These are phyloP conservation scores for Thalassiosira pacifica DNA, from an alignment of 352 stramenopile genomes.

Conservation along the genomic window DNA sequence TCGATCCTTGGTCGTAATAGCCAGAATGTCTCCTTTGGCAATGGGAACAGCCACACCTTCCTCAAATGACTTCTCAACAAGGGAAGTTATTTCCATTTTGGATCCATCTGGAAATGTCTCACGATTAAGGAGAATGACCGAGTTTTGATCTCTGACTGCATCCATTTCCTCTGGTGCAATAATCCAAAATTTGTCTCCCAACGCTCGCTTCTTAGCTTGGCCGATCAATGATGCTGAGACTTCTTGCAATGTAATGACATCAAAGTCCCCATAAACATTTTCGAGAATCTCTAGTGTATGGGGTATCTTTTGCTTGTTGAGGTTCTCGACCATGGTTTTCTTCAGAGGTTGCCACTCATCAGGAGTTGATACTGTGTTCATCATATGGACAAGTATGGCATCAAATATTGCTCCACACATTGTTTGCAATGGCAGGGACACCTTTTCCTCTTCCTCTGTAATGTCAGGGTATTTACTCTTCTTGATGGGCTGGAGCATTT, in stretches of 20 bases:
- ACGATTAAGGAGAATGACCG: constrained; percentile 88
- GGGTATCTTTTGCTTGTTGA: constrained; percentile 88
- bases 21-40: constrained; percentile 87
- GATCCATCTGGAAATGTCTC: constrained; percentile 79
- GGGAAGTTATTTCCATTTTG: constrained; percentile 82
- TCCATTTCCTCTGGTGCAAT: constrained; percentile 78
- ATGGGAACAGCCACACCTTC: constrained; percentile 82
- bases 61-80: constrained; percentile 81
- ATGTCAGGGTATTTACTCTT: constrained; percentile 89
- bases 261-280: constrained; percentile 82
- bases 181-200: constrained; percentile 85
- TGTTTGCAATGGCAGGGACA: constrained; percentile 88
- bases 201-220: constrained; percentile 61
- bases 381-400: constrained; percentile 89
- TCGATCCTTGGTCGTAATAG: constrained; percentile 74
- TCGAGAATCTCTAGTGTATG: constrained; percentile 88
- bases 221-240: constrained; percentile 85
- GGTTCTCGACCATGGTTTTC: constrained; percentile 85
- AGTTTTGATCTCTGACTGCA: constrained; percentile 89
- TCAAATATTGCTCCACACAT: constrained; percentile 89
- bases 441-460: constrained; percentile 83
- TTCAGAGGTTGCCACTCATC: constrained; percentile 87
- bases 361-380: constrained; percentile 84
- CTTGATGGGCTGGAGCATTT: constrained; percentile 88
- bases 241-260: constrained; percentile 89